These are phyloP conservation scores for Gyrodon lividus DNA, from an alignment of 768 basidiomycete genomes.

Conservation along the genomic window DNA sequence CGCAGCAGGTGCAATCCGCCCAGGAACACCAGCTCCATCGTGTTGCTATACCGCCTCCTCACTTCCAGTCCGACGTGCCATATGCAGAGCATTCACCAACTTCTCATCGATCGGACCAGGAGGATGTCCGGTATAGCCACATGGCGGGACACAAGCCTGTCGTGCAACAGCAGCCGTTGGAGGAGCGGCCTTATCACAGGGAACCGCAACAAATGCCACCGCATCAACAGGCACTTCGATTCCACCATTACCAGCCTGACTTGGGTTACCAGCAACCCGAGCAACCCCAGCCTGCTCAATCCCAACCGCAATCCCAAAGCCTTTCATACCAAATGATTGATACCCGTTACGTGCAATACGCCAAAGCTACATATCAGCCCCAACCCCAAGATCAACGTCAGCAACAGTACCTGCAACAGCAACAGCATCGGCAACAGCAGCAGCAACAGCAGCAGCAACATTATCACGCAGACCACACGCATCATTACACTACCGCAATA, in stretches of 20 bases:
- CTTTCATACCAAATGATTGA: constrained; percentile 13
- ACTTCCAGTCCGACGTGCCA: constrained; percentile 5
- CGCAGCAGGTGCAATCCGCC: constrained; percentile 13
- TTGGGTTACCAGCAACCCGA: constrained; percentile 13
- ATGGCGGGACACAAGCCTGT: not conserved
- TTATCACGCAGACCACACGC: constrained; percentile 12
- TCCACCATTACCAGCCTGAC: constrained; percentile 16
- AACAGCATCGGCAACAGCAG: constrained; percentile 23
- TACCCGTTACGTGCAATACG: constrained; percentile 16
- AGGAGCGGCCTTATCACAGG: constrained; percentile 1
- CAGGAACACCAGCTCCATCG: constrained; percentile 25
- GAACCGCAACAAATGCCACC: constrained; percentile 8
- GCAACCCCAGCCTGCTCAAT: constrained; percentile 10
- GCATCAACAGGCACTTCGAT: constrained; percentile 1
- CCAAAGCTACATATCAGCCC: constrained; percentile 10
- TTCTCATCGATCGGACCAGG: constrained; percentile 8
- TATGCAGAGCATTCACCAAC: constrained; percentile 5
- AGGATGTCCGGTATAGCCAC: constrained; percentile 1
- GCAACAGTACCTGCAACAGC: constrained; percentile 26
- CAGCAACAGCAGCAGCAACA: constrained; percentile 1
- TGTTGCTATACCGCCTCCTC: constrained; percentile 22
- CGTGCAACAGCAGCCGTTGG: not conserved
- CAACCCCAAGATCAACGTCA: constrained; percentile 16
- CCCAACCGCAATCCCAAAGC: constrained; percentile 20
- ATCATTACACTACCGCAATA: not conserved